Evolutionary conservation across 2,329 filamentous ascomycete species (phyloP).

Genomic region (Cladophialophora psammophila): DNA sequence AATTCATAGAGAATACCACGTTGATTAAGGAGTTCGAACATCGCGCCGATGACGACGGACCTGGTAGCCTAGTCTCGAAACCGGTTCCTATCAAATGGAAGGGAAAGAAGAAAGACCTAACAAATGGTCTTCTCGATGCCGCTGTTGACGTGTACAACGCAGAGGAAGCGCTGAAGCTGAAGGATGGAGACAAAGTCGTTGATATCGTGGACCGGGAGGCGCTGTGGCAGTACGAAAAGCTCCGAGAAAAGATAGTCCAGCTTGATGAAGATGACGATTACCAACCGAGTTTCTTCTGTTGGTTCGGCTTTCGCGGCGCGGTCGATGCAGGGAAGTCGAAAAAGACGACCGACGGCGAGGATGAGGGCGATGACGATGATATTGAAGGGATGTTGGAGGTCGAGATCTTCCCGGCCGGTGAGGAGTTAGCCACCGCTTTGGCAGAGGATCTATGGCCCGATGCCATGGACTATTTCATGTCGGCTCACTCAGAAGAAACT

Average conservation of each 20-base stretch:
- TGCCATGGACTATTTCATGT: conserved; percentile 40
- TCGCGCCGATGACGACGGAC: conserved; percentile 59
- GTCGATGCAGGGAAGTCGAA: conserved; percentile 73
- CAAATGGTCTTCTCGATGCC: conserved; percentile 77
- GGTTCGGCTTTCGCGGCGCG: conserved; percentile 80
- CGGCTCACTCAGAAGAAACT: conserved; percentile 46
- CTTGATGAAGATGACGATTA: conserved; percentile 43
- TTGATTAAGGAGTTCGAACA: conserved; percentile 94
- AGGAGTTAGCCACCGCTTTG: conserved; percentile 79
- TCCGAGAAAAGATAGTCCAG: conserved; percentile 45
- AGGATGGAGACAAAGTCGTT: conserved; percentile 33
- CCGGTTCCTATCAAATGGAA: conserved; percentile 90
- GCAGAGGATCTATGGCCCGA: conserved; percentile 73
- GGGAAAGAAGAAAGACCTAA: conserved; percentile 81
- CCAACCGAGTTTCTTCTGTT: conserved; percentile 80
- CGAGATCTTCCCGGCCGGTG: conserved; percentile 88
- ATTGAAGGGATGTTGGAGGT: conserved; percentile 71
- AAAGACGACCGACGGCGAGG: conserved; percentile 64
- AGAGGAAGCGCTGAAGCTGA: conserved; percentile 51
- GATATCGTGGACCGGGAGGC: conserved; percentile 39
- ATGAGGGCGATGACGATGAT: conserved; percentile 48
- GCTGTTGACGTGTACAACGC: conserved; percentile 74
- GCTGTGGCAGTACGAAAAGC: conserved; percentile 42
- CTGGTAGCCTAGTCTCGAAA: conserved; percentile 83
- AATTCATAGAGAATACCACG: conserved; percentile 77